Evolutionary conservation across 1,284 basidiomycete species (phyloP).

Genomic region (Paramarasmius palmivorus): DNA sequence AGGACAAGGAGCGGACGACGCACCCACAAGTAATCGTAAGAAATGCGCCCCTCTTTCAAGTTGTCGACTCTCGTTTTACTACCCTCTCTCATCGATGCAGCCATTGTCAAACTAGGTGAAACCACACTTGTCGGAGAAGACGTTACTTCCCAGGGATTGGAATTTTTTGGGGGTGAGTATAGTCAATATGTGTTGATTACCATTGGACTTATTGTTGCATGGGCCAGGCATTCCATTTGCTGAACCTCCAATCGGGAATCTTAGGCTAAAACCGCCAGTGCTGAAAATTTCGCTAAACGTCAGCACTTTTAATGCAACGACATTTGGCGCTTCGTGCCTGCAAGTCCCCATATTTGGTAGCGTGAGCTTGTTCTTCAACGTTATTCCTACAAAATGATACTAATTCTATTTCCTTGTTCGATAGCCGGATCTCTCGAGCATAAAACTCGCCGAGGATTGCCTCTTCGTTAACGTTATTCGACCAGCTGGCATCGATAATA

Average conservation of each 20-base stretch:
- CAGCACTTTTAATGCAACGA: constrained; percentile 17
- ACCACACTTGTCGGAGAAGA: too few species aligned
- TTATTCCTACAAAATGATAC: not conserved
- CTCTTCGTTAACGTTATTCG: constrained; percentile 47
- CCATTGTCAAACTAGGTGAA: too few species aligned
- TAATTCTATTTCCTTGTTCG: constrained; percentile 11
- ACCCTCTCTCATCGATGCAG: too few species aligned
- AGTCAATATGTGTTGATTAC: too few species aligned
- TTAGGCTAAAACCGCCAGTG: constrained; percentile 20
- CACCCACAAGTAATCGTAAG: too few species aligned
- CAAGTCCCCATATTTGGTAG: constrained; percentile 12
- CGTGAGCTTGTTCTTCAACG: not conserved
- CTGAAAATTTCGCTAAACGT: constrained; percentile 8
- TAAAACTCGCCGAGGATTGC: constrained; percentile 44
- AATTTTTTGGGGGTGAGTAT: too few species aligned
- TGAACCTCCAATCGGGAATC: constrained; percentile 19
- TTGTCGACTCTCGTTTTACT: too few species aligned
- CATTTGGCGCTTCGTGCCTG: constrained; percentile 18
- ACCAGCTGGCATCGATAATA: constrained; percentile 29
- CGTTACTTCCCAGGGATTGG: too few species aligned
- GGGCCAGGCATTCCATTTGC: constrained; percentile 27
- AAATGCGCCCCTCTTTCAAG: too few species aligned
- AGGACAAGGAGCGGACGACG: too few species aligned
- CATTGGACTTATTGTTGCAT: too few species aligned
- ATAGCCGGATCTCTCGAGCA: constrained; percentile 17